These are phyloP conservation scores for Oxytropis ochrocephala DNA, from an alignment of 306 rosid genomes.

Conservation along the genomic window DNA sequence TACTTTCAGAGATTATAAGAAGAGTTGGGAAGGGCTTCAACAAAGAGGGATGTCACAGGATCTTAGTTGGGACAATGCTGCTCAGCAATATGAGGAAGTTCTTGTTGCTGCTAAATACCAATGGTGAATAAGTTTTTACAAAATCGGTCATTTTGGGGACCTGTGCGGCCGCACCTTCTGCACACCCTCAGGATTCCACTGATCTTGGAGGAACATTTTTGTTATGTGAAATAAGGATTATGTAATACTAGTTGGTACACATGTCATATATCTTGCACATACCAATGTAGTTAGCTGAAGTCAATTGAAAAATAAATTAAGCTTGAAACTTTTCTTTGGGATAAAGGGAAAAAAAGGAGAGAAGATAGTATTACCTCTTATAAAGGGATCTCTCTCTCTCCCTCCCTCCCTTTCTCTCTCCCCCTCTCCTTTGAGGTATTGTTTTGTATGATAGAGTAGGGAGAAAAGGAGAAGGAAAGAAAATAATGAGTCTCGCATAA, in stretches of 20 bases:
- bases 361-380: background rate
- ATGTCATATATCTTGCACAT: slow-evolving; percentile 1
- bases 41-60: slow-evolving; percentile 85
- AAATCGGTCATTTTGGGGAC: too few species aligned
- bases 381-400: background rate
- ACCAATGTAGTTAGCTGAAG: background rate
- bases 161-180: too few species aligned
- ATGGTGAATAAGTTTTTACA: too few species aligned
- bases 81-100: slow-evolving; percentile 83
- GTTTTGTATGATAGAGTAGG: too few species aligned
- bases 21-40: slow-evolving; percentile 97
- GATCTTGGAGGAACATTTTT: slow-evolving; percentile 14
- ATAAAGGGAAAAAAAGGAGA: background rate
- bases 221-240: background rate
- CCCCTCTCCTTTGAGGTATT: background rate
- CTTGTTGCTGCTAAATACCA: slow-evolving; percentile 88
- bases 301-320: background rate
- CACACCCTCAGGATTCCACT: too few species aligned
- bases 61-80: slow-evolving; percentile 93
- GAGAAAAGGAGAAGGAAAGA: too few species aligned
- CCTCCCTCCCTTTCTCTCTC: too few species aligned
- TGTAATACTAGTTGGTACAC: background rate
- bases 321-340: background rate
- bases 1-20: slow-evolving; percentile 63
- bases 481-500: too few species aligned